Evolutionary conservation across 2,329 filamentous ascomycete genomes (phyloP), one percentile per base, ranked within the genome.

Genomic region (Boeremia lycopersici): DNA sequence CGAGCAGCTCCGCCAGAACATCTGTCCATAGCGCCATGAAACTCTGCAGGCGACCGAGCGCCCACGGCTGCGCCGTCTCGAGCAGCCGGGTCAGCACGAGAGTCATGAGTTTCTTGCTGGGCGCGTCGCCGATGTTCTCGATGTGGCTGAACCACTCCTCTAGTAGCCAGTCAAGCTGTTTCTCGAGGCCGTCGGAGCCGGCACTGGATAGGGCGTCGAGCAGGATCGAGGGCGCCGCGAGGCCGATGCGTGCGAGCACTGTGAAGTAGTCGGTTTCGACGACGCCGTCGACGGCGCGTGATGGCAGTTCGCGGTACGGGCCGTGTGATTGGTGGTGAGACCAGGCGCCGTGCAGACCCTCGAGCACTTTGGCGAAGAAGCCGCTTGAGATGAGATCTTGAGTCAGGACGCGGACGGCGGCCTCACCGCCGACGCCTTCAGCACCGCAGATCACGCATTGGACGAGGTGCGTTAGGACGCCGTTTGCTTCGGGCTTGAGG

Each of bases 201-300:
- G 68, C 52, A 0, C 62, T 66, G 15, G 84, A 79, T 4, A 85
- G 67, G 0, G 81, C 82, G 40, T 80, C 77, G 11, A 87, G 78
- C 62, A 96, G 89, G 2, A 89, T 78, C 2, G 76, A 76, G 0
- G 93, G 90, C 33, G 89, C 89, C 0, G 87, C 86, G 2, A 96
- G 77, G 0, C 88, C 85, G 13, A 98, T 82, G 1, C 93, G 88
- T 2, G 91, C 88, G 2, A 99, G 81, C 2, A 98, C 86, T 4
- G 86, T 84, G 68, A 96, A 89, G 72, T 96, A 96, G 70, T 96
- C 90, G 0, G 89, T 89, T 69, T 96, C 87, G 0, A 90, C 87
- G 10, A 92, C 82, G 11, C 87, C 86, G 64, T 89, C 88, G 30
- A 97, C 84, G 28, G 85, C 84, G 35, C 87, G 84, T 17, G 85